Base-by-base conservation (phyloP, 2,329 filamentous ascomycete genomes). In the Fusarium setosum region DNA sequence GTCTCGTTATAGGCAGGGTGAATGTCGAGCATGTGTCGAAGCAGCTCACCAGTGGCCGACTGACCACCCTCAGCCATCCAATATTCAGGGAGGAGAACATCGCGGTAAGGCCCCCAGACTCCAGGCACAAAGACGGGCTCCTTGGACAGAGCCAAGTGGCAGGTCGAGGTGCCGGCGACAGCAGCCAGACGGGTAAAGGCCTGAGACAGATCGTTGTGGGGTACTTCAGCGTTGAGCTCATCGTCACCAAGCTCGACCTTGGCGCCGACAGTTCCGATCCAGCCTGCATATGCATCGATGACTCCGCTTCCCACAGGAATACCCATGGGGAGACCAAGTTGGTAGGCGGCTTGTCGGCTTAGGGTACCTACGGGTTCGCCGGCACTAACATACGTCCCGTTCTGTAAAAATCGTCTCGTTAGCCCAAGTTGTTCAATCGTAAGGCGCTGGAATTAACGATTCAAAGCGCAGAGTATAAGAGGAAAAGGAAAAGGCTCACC, bases 1-100 rank as follows among this genome's bases (percentile, higher is more conserved):
- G 93, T 93, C 75, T 95, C 90, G 63, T 91, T 88, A 79, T 94
- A 95, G 3, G 94, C 94, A 4, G 95, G 93, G 75, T 99, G 96
- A 2, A 94, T 97, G 77, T 98, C 95, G 51, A 98, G 88, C 72
- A 98, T 91, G 80, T 98, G 93, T 74, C 96, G 94, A 48, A 99
- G 84, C 56, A 99, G 86, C 79, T 98, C 96, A 51, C 96, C 96
- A 0, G 96, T 99, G 5, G 96, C 96, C 23, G 93, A 97, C 79
- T 99, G 96, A 12, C 96, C 96, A 68, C 96, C 96, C 78, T 99
- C 96, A 15, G 96, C 94, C 87, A 99, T 92, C 96, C 96, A 99
- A 81, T 90, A 97, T 59, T 90, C 90, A 1, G 96, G 94, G 18
- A 98, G 87, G 38, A 99, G 86, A 6, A 97, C 96, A 74, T 99